These are phyloP conservation scores for Neurospora sp. DNA, from an alignment of 495 filamentous ascomycete genomes.

Conservation along the genomic window DNA sequence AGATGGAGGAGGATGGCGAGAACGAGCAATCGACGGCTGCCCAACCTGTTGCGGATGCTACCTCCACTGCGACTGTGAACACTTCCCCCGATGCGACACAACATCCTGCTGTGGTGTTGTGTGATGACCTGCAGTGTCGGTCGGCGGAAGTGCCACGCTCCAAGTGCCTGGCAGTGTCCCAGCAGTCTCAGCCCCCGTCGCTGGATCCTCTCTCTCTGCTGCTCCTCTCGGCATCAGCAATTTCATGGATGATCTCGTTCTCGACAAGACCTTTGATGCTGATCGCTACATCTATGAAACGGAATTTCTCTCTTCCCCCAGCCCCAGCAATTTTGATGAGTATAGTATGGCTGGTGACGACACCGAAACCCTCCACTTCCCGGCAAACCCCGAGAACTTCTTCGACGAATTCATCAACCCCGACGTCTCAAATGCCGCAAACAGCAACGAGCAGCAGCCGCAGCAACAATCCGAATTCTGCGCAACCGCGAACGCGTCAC, in stretches of 20 bases:
- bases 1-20: conserved; percentile 16
- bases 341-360: conserved; percentile 80
- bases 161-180: conserved; percentile 49
- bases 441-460: conserved; percentile 19
- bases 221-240: conserved; percentile 53
- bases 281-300: conserved; percentile 70
- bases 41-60: conserved; percentile 13
- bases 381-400: conserved; percentile 26
- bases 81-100: conserved; percentile 88
- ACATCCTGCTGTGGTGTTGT: conserved; percentile 99
- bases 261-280: conserved; percentile 42
- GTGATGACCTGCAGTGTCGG: conserved; percentile 97
- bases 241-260: conserved; percentile 58
- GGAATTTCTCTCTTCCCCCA: conserved; percentile 60
- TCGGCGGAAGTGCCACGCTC: conserved; percentile 48
- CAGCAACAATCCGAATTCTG: conserved; percentile 28
- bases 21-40: conserved; percentile 10
- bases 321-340: conserved; percentile 61
- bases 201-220: conserved; percentile 48
- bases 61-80: conserved; percentile 27
- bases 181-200: conserved; percentile 43
- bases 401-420: conserved; percentile 42
- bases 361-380: conserved; percentile 40
- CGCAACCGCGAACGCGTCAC: conserved; percentile 28
- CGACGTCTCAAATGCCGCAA: conserved; percentile 31